Evolutionary conservation across 495 filamentous ascomycete genomes (phyloP), one percentile per base, ranked within the genome.

Genomic region (Penicillium samsonianum): DNA sequence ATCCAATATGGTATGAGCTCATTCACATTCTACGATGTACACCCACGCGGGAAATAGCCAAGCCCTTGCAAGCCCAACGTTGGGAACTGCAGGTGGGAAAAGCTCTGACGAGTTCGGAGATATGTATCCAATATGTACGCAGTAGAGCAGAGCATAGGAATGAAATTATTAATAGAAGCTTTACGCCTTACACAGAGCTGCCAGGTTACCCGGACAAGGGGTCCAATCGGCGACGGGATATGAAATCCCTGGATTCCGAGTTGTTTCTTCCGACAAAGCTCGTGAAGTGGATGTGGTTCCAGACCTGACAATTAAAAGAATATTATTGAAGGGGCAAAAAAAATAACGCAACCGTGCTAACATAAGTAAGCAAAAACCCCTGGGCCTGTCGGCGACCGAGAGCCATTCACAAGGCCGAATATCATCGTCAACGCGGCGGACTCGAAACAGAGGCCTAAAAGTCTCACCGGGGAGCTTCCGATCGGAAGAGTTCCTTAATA

Each of bases 391-490:
- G 65, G 65, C 65, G 65, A 43, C 40, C 26, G 55, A 65, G 49
- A 42, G 55, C 63, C 65, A 68, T 65, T 68, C 67, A 69, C 43
- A 61, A 35, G 1, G 33, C 53, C 51, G 55, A 22, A 53, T 37
- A 22, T 35, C 25, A 57, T 67, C 44, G 40, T 14, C 52, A 68
- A 64, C 43, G 37, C 60, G 59, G 56, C 60, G 56, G 59, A 56
- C 47, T 60, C 43, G 62, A 64, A 52, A 53, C 58, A 31, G 10
- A 30, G 26, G 25, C 57, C 46, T 3, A 35, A 51, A 28, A 23
- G 10, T 33, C 44, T 50, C 45, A 57, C 55, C 55, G 55, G 46
- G 7, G 17, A 51, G 49, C 19, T 9, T 53, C 50, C 50, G 50
- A 31, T 52, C 50, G 37, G 54, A 55, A 48, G 4, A 22, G 25